These are phyloP conservation scores for Phoma sp. DNA, from an alignment of 2,329 filamentous ascomycete species.

Conservation along the genomic window DNA sequence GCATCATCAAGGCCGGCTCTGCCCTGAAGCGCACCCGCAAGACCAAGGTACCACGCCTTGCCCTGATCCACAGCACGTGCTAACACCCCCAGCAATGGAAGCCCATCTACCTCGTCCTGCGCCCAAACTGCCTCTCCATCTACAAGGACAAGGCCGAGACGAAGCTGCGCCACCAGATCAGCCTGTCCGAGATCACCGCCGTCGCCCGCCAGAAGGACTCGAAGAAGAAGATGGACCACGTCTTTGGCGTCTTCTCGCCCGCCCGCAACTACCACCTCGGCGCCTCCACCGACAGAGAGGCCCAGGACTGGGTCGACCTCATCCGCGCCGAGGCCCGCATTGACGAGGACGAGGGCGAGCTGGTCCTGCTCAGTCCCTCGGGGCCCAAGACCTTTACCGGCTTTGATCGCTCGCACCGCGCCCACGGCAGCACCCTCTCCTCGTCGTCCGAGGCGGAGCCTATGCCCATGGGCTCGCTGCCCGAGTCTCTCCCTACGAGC, in stretches of 20 bases:
- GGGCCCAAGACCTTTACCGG: conserved; percentile 57
- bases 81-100: conserved; percentile 77
- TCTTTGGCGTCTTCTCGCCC: conserved; percentile 92
- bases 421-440: conserved; percentile 44
- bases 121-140: conserved; percentile 87
- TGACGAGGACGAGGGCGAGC: conserved; percentile 86
- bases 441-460: too few species aligned
- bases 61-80: conserved; percentile 6
- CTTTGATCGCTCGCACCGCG: conserved; percentile 43
- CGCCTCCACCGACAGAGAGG: conserved; percentile 74
- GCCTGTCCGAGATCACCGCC: conserved; percentile 87
- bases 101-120: conserved; percentile 83
- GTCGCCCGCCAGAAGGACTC: conserved; percentile 88
- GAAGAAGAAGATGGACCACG: conserved; percentile 83
- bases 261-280: conserved; percentile 92
- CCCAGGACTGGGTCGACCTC: conserved; percentile 83
- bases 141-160: conserved; percentile 93
- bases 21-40: conserved; percentile 89
- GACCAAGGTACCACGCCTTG: conserved; percentile 85
- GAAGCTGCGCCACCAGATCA: conserved; percentile 86
- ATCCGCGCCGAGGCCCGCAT: conserved; percentile 83
- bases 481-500: too few species aligned
- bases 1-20: conserved; percentile 87
- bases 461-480: too few species aligned
- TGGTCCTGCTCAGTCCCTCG: conserved; percentile 74